Percentiles rank a stretch among this genome's conserved stretches.
Evolutionary conservation across 371 early-diverging fungal genomes (phyloP).

Genomic region (Phascolomyces articulosus): DNA sequence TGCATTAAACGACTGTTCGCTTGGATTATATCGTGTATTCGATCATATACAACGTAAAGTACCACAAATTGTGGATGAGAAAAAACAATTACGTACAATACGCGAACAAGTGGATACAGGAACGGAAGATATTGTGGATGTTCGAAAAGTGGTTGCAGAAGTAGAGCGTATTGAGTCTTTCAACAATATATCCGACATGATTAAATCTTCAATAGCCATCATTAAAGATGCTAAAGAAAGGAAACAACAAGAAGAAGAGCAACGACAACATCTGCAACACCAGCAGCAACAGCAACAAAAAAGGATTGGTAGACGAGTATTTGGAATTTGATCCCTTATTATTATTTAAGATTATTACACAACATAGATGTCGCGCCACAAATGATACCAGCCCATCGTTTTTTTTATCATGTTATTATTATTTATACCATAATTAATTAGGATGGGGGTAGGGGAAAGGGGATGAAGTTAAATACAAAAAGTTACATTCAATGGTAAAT

Average conservation of each 20-base stretch:
- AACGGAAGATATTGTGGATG: conserved; percentile 38
- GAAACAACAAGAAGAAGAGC: not conserved
- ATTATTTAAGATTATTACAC: too few relatives aligned
- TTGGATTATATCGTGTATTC: conserved; percentile 34
- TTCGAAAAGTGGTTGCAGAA: conserved; percentile 28
- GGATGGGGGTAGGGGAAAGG: too few relatives aligned
- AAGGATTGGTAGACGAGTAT: too few relatives aligned
- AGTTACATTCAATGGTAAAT: too few relatives aligned
- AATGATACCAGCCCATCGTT: too few relatives aligned
- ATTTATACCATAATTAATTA: too few relatives aligned
- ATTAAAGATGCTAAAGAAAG: conserved; percentile 11
- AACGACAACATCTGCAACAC: not conserved
- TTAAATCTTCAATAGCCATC: conserved; percentile 22
- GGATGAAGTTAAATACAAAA: too few relatives aligned
- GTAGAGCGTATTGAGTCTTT: conserved; percentile 37
- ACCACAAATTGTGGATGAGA: conserved; percentile 32
- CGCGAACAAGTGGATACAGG: conserved; percentile 25
- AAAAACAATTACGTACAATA: conserved; percentile 14
- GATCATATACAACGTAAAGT: conserved; percentile 47
- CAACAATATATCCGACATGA: conserved; percentile 36
- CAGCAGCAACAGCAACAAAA: too few relatives aligned
- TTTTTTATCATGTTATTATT: too few relatives aligned
- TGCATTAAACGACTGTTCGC: conserved; percentile 37
- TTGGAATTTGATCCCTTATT: too few relatives aligned
- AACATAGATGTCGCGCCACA: too few relatives aligned